Percentiles rank a stretch among this genome's conserved stretches.
Conservation (phyloP, 352 stramenopile species). For the Phytophthora sojae region DNA sequence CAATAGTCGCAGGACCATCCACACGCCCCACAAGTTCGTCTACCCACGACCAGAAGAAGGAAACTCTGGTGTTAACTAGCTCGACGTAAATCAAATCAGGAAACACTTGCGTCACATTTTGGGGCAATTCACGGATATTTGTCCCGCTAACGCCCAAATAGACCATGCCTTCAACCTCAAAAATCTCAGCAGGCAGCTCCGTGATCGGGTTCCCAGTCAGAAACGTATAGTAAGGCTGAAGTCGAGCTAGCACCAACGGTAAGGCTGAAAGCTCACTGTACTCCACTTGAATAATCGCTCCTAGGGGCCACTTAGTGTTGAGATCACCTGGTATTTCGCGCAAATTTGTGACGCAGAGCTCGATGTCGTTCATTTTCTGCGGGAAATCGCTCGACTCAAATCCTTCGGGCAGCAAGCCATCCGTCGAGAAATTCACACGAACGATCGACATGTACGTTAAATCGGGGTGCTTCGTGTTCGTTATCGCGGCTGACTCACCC, state of each 20-base stretch:
- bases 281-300: constrained; percentile 25
- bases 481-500: constrained; percentile 31
- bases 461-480: constrained; percentile 13
- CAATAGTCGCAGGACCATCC: not conserved
- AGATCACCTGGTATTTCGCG: constrained; percentile 33
- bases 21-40: constrained; percentile 1
- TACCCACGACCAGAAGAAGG: constrained; percentile 3
- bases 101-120: constrained; percentile 10
- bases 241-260: constrained; percentile 9
- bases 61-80: not conserved
- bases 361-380: constrained; percentile 31
- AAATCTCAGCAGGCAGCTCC: constrained; percentile 15
- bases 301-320: constrained; percentile 34
- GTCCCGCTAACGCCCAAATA: constrained; percentile 20
- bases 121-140: constrained; percentile 8
- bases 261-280: constrained; percentile 19
- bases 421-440: constrained; percentile 35
- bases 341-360: constrained; percentile 47
- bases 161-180: constrained; percentile 9
- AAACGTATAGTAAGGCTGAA: constrained; percentile 26
- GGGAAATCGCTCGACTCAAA: constrained; percentile 42
- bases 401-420: constrained; percentile 32
- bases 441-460: constrained; percentile 40
- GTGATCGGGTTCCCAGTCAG: constrained; percentile 34
- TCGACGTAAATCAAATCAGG: not conserved